Evolutionary conservation across 495 filamentous ascomycete genomes (phyloP).

Genomic region (Aspergillus ostianus): DNA sequence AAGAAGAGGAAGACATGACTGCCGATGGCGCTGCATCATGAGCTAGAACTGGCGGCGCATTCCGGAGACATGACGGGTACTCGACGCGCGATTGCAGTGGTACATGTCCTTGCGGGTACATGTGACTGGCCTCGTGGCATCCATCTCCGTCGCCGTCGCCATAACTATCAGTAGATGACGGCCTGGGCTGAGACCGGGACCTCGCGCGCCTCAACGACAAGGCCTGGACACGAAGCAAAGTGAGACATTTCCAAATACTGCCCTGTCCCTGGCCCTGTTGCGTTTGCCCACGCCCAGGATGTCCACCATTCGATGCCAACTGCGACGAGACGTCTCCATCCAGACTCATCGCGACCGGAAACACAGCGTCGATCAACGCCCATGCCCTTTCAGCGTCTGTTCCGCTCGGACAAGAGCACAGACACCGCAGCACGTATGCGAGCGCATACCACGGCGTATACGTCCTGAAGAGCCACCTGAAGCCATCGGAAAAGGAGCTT

Average conservation of each 20-base stretch:
- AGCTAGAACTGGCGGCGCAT: too few relatives aligned
- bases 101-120: too few relatives aligned
- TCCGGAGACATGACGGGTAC: background rate
- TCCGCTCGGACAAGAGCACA: slow-evolving; percentile 37
- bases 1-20: background rate
- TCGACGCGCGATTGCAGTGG: background rate
- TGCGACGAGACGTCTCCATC: background rate
- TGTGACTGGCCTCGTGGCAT: too few relatives aligned
- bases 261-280: background rate
- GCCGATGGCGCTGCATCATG: too few relatives aligned
- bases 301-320: too few relatives aligned
- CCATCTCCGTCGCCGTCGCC: too few relatives aligned
- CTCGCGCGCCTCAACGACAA: background rate
- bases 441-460: slow-evolving; percentile 59
- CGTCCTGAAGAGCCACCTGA: slow-evolving; percentile 55
- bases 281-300: background rate
- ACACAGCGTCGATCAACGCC: background rate
- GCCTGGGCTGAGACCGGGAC: background rate
- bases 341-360: background rate
- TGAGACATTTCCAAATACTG: slow-evolving; percentile 1
- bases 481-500: slow-evolving; percentile 35
- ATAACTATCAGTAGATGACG: too few relatives aligned
- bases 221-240: background rate
- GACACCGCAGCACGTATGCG: slow-evolving; percentile 50
- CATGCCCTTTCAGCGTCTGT: background rate